Conservation (phyloP, 345 rosid species). For the Crucihimalaya himalaica region DNA sequence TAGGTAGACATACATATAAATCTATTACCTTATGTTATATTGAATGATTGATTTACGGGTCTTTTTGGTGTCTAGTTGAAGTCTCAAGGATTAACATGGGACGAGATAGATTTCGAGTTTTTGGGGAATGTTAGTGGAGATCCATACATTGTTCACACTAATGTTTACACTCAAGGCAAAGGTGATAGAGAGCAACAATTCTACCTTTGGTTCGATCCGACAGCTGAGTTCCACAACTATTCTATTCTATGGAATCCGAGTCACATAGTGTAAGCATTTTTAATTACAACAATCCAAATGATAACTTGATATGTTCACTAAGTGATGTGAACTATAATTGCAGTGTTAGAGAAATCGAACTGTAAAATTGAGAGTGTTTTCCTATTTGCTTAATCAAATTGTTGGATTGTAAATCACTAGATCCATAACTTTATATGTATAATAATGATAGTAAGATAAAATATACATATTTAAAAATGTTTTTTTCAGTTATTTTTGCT, state of each 20-base stretch:
- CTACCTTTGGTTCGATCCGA: conserved; percentile 73
- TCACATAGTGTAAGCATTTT: conserved; percentile 49
- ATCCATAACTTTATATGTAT: background rate
- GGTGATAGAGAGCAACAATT: conserved; percentile 76
- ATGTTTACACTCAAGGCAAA: conserved; percentile 65
- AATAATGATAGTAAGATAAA: no score
- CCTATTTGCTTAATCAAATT: background rate
- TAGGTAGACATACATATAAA: background rate
- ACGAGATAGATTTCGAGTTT: conserved; percentile 78
- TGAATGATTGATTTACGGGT: background rate
- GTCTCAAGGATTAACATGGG: conserved; percentile 60
- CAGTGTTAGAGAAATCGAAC: background rate
- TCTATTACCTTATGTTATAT: background rate
- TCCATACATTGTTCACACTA: conserved; percentile 71
- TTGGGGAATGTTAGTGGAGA: conserved; percentile 69
- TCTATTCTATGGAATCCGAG: conserved; percentile 66
- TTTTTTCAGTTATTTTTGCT: no score
- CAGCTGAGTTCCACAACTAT: conserved; percentile 67
- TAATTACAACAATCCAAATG: background rate
- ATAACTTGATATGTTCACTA: background rate
- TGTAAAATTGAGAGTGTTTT: background rate
- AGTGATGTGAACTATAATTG: no score
- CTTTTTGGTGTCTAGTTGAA: conserved; percentile 44
- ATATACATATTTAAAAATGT: no score
- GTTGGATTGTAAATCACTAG: background rate